Percentiles rank a stretch among this genome's conserved stretches.
Evolutionary conservation across 768 basidiomycete genomes (phyloP).

Genomic region (Macrolepiota albuminosa): DNA sequence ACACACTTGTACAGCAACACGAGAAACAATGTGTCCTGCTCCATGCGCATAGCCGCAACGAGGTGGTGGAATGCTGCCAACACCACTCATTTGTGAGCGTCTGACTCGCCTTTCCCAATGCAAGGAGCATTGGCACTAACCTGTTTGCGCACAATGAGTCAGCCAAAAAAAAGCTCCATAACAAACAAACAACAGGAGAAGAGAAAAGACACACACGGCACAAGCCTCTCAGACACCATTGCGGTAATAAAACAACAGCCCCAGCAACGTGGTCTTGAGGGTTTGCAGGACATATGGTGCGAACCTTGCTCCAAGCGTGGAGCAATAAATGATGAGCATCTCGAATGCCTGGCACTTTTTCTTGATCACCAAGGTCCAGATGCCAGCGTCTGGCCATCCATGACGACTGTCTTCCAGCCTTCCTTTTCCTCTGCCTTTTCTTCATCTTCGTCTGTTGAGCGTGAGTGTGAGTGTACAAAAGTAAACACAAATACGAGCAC

Average conservation of each 20-base stretch:
- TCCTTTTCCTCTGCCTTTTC: background rate
- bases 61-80: background rate
- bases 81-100: background rate
- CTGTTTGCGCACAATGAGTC: background rate
- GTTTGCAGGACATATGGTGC: conserved; percentile 44
- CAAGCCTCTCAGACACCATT: conserved; percentile 80
- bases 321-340: background rate
- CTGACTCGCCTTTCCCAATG: background rate
- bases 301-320: background rate
- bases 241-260: conserved; percentile 74
- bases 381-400: background rate
- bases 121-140: background rate
- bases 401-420: background rate
- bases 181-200: background rate
- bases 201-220: conserved; percentile 49
- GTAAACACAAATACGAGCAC: no score
- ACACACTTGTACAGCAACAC: background rate
- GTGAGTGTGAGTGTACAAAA: background rate
- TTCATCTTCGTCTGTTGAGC: background rate
- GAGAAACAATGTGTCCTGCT: background rate
- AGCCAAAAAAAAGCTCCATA: no score
- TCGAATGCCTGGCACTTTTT: background rate
- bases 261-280: conserved; percentile 68
- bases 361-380: background rate
- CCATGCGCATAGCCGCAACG: background rate